Percentiles rank a stretch among this genome's conserved stretches.
Conservation (phyloP, 2,329 filamentous ascomycete species). For the Aspergillus japonicus region DNA sequence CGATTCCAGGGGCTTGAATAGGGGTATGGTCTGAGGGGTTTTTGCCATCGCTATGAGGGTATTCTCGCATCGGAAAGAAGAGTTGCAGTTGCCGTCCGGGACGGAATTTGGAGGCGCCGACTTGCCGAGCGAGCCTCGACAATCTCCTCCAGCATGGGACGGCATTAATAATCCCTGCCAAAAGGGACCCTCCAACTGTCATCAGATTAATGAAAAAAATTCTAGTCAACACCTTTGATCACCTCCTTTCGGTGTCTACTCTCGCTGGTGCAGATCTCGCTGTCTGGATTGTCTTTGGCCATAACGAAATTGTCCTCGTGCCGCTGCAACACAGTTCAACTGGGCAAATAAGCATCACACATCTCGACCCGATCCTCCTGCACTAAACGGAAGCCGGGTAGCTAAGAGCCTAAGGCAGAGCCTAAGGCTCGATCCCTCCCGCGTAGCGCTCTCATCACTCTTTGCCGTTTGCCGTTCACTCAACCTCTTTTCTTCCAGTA, state of each 20-base stretch:
- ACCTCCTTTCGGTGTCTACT: not conserved
- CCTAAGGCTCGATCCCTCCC: slow-evolving; percentile 4
- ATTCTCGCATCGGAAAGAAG: not conserved
- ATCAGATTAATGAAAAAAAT: not conserved
- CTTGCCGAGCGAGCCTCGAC: not conserved
- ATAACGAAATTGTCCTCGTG: not conserved
- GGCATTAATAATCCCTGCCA: not conserved
- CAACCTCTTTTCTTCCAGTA: not conserved
- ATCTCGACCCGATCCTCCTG: not conserved
- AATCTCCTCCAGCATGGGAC: not conserved
- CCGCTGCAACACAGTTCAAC: not conserved
- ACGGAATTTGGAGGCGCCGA: not conserved
- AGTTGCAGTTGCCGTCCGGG: not conserved
- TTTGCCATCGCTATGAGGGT: not conserved
- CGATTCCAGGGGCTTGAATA: not conserved
- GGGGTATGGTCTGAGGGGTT: not conserved
- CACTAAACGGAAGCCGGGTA: slow-evolving; percentile 5
- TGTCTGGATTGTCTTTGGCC: not conserved
- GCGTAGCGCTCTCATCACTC: slow-evolving; percentile 1
- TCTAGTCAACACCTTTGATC: not conserved
- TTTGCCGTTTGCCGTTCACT: not conserved
- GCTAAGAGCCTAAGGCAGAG: not conserved
- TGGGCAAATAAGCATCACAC: slow-evolving; percentile 4
- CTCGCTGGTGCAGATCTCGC: not conserved
- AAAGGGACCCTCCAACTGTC: not conserved